A percentile compares a stretch with the other conserved stretches of the same genome.
Evolutionary conservation across 768 basidiomycete species (phyloP).

Genomic region (Obba rivulosa): DNA sequence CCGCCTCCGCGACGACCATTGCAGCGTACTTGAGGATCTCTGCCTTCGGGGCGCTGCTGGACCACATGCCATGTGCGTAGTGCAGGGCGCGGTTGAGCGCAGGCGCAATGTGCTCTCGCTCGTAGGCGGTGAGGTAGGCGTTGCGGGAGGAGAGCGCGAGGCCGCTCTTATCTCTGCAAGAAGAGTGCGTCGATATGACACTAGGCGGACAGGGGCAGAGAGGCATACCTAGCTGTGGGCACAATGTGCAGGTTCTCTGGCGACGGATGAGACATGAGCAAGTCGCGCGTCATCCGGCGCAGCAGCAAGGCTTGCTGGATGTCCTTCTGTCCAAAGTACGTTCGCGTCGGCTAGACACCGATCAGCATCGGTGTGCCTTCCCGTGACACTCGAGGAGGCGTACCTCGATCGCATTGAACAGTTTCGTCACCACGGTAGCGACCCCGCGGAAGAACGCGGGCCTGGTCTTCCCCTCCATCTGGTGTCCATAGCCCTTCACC

Average conservation of each 20-base stretch:
- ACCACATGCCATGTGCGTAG: conserved; percentile 54
- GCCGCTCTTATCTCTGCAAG: too few relatives aligned
- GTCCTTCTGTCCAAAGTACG: conserved; percentile 98
- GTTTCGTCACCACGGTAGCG: conserved; percentile 89
- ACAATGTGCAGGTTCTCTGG: conserved; percentile 77
- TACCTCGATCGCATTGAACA: conserved; percentile 90
- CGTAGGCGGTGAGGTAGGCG: conserved; percentile 63
- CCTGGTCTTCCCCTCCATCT: conserved; percentile 87
- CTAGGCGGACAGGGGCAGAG: neutral
- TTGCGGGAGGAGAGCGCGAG: conserved; percentile 93
- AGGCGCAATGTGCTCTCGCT: conserved; percentile 57
- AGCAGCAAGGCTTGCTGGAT: conserved; percentile 93
- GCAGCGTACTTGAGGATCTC: conserved; percentile 43
- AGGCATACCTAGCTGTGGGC: conserved; percentile 61
- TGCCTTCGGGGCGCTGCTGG: conserved; percentile 40
- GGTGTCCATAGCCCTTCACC: conserved; percentile 83
- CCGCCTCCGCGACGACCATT: conserved; percentile 31
- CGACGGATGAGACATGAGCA: conserved; percentile 75
- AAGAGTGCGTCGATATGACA: too few relatives aligned
- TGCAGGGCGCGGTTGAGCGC: conserved; percentile 66
- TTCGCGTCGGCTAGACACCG: conserved; percentile 67
- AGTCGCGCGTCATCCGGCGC: conserved; percentile 70
- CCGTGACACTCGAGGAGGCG: conserved; percentile 15
- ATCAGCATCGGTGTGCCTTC: conserved; percentile 1
- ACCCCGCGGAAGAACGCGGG: conserved; percentile 96